Percentiles rank a stretch among this genome's conserved stretches.
Conservation (phyloP, 2,329 filamentous ascomycete genomes). For the Sordariomycetes sp. region DNA sequence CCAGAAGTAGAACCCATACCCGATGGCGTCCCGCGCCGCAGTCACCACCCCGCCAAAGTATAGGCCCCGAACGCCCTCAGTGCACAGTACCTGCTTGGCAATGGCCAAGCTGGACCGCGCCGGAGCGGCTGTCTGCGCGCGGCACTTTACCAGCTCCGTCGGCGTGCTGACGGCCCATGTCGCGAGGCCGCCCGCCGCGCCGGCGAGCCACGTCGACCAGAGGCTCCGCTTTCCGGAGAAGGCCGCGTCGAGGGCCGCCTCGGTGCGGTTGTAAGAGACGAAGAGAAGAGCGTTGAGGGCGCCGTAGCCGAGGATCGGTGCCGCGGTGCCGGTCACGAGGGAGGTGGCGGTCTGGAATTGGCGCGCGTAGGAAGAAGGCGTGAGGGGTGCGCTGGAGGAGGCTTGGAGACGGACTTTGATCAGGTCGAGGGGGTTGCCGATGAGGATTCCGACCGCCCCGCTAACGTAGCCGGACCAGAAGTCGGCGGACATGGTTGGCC, state of each 20-base stretch:
- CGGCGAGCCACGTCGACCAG: conserved; percentile 63
- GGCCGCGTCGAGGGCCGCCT: conserved; percentile 40
- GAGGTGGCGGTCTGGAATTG: conserved; percentile 21
- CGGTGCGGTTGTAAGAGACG: conserved; percentile 78
- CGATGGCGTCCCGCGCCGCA: conserved; percentile 69
- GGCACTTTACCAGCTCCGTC: conserved; percentile 83
- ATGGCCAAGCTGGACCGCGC: conserved; percentile 48
- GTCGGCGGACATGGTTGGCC: conserved; percentile 58
- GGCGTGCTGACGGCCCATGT: conserved; percentile 80
- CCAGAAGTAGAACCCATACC: conserved; percentile 98
- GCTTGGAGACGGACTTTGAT: conserved; percentile 58
- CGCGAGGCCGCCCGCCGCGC: conserved; percentile 68
- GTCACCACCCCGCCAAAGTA: conserved; percentile 77
- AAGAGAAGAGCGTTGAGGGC: conserved; percentile 85
- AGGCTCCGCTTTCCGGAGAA: conserved; percentile 30
- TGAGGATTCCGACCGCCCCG: conserved; percentile 72
- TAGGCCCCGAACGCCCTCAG: conserved; percentile 51
- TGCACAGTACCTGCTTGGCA: conserved; percentile 43
- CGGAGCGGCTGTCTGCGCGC: conserved; percentile 52
- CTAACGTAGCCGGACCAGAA: conserved; percentile 91
- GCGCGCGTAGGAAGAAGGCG: conserved; percentile 11
- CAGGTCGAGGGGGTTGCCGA: conserved; percentile 76
- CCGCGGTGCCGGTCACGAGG: conserved; percentile 55
- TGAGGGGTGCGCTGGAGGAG: conserved; percentile 7
- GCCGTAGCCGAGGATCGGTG: conserved; percentile 80